phyloP scores from a whole-genome alignment of 2,329 filamentous ascomycete species.

The Xylariaceae sp. region DNA sequence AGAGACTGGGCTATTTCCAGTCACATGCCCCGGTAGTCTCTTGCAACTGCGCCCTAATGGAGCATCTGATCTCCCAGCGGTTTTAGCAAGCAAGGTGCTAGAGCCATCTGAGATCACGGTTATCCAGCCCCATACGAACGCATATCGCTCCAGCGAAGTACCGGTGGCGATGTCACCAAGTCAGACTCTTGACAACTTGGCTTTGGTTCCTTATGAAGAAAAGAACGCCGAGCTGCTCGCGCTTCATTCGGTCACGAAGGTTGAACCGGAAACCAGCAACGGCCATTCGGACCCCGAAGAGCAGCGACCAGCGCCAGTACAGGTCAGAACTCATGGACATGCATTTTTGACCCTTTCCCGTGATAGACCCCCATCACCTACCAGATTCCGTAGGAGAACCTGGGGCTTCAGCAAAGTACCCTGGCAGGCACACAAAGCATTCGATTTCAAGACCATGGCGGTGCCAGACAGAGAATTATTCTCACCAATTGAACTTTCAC shows the following conservation, averaged over 20 bases:
- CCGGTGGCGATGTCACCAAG: not conserved
- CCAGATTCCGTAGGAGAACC: not conserved
- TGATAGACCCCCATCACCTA: not conserved
- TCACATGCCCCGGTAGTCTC: slow-evolving; percentile 19
- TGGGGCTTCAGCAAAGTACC: too few relatives aligned
- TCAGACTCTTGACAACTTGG: not conserved
- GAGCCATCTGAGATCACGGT: not conserved
- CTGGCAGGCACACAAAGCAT: too few relatives aligned
- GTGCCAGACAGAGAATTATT: not conserved
- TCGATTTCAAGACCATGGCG: not conserved
- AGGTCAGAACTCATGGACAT: not conserved
- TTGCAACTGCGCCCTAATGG: slow-evolving; percentile 9
- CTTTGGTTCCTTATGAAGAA: not conserved
- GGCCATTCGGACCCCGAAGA: not conserved
- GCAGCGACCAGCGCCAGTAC: not conserved
- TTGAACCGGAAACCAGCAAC: not conserved
- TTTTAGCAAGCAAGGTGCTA: slow-evolving; percentile 22
- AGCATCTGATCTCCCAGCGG: slow-evolving; percentile 30
- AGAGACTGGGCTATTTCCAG: slow-evolving; percentile 23
- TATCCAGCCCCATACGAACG: not conserved
- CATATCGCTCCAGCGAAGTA: not conserved
- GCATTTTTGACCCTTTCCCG: not conserved
- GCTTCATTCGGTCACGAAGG: not conserved
- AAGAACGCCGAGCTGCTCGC: not conserved
- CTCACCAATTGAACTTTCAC: not conserved